Evolutionary conservation across 1,284 basidiomycete species (phyloP).

Genomic region (Trichosporon sp.): DNA sequence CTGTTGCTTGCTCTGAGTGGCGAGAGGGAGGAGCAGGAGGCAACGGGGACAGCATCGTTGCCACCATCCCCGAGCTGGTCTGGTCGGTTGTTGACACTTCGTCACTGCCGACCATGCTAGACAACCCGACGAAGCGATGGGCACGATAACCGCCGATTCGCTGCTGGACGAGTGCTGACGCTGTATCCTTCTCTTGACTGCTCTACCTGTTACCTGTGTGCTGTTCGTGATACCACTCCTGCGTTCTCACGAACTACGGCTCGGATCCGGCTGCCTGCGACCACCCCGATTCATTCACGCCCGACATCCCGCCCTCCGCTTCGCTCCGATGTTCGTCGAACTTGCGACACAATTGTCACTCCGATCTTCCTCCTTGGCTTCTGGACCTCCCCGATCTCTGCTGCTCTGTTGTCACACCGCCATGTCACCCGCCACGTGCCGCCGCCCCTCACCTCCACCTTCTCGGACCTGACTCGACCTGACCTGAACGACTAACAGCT

Average conservation of each 20-base stretch:
- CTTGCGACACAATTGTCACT: not conserved
- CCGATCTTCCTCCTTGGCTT: too few species aligned
- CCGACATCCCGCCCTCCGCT: too few species aligned
- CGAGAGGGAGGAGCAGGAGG: too few species aligned
- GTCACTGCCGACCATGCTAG: not conserved
- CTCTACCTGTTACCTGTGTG: not conserved
- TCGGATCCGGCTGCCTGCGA: not conserved
- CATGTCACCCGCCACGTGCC: not conserved
- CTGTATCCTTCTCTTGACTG: not conserved
- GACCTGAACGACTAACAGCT: constrained; percentile 58
- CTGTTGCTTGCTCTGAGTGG: not conserved
- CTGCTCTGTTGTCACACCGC: not conserved
- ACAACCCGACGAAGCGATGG: not conserved
- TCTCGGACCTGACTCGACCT: too few species aligned
- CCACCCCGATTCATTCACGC: too few species aligned
- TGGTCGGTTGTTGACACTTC: not conserved
- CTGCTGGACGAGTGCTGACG: not conserved
- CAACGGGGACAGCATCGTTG: not conserved
- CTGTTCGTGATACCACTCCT: not conserved
- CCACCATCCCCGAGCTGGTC: not conserved
- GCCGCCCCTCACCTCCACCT: not conserved
- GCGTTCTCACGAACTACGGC: not conserved
- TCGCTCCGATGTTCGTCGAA: not conserved
- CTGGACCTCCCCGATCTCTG: too few species aligned
- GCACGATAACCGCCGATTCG: not conserved